Percentiles rank a stretch among this genome's conserved stretches.
These are phyloP conservation scores for Prunella vulgaris DNA, from an alignment of 257 asterid species.

Conservation along the genomic window DNA sequence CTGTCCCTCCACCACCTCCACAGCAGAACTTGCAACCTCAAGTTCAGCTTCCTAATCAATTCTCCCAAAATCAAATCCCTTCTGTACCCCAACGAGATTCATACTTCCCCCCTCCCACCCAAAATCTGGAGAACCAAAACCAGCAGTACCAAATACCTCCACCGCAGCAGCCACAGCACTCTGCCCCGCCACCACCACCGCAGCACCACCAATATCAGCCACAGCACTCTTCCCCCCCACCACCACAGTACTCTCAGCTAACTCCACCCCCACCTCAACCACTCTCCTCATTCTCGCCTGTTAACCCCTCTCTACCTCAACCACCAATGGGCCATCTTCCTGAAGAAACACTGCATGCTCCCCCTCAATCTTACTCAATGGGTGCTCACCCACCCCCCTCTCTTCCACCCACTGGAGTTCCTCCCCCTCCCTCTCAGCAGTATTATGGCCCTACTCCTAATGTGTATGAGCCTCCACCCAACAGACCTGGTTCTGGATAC, in stretches of 20 bases:
- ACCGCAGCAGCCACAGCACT: slow-evolving; percentile 23
- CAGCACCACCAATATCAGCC: slow-evolving; percentile 17
- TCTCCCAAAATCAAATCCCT: slow-evolving; percentile 47
- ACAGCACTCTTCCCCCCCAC: slow-evolving; percentile 28
- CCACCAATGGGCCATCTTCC: slow-evolving; percentile 54
- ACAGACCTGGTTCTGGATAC: slow-evolving; percentile 62
- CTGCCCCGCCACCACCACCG: slow-evolving; percentile 30
- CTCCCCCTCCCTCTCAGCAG: slow-evolving; percentile 59
- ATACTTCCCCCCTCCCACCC: slow-evolving; percentile 55
- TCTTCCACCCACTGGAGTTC: slow-evolving; percentile 42
- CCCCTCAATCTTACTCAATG: slow-evolving; percentile 53
- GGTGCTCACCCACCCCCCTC: slow-evolving; percentile 40
- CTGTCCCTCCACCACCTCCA: slow-evolving; percentile 48
- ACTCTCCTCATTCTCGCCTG: slow-evolving; percentile 39
- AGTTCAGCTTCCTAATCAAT: slow-evolving; percentile 54
- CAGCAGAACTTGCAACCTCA: slow-evolving; percentile 52
- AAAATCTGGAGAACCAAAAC: slow-evolving; percentile 46
- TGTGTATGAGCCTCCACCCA: slow-evolving; percentile 65
- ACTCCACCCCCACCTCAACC: slow-evolving; percentile 47
- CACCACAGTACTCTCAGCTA: slow-evolving; percentile 52
- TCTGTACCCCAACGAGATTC: slow-evolving; percentile 55
- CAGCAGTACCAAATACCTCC: slow-evolving; percentile 57
- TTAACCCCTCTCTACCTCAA: slow-evolving; percentile 47
- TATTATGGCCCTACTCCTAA: slow-evolving; percentile 48
- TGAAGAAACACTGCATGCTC: slow-evolving; percentile 59